These are phyloP conservation scores for Spergularia azorica DNA, from an alignment of 179 eudicot genomes.

Conservation along the genomic window DNA sequence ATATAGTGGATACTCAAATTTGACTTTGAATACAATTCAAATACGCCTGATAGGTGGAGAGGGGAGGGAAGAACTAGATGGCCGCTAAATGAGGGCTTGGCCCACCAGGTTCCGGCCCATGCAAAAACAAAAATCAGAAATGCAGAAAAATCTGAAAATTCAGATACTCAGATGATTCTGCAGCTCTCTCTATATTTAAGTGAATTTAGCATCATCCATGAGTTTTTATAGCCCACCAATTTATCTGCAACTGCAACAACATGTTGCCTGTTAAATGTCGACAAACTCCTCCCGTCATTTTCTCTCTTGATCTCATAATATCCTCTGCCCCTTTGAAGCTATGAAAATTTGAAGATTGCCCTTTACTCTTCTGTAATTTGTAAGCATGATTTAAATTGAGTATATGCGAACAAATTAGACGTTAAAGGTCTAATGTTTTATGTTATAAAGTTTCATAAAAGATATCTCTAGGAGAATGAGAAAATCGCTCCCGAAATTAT, in stretches of 20 bases:
- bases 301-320: conserved; percentile 21
- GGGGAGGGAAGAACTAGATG: background rate
- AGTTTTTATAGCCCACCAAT: conserved; percentile 8
- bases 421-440: too few species aligned
- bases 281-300: conserved; percentile 24
- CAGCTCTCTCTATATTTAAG: background rate
- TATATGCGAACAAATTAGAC: too few species aligned
- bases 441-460: too few species aligned
- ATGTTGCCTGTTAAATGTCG: background rate
- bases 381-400: too few species aligned
- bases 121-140: background rate
- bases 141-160: background rate
- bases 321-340: too few species aligned
- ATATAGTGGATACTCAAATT: too few species aligned
- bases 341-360: too few species aligned
- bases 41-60: too few species aligned
- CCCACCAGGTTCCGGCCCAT: background rate
- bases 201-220: background rate
- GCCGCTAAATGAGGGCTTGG: background rate
- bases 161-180: conserved; percentile 2
- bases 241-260: background rate
- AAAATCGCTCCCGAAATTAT: too few species aligned
- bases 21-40: too few species aligned
- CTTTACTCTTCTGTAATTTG: too few species aligned
- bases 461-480: too few species aligned